Evolutionary conservation across 805 yeast genomes (phyloP).

Genomic region (Lipomyces anomalus): DNA sequence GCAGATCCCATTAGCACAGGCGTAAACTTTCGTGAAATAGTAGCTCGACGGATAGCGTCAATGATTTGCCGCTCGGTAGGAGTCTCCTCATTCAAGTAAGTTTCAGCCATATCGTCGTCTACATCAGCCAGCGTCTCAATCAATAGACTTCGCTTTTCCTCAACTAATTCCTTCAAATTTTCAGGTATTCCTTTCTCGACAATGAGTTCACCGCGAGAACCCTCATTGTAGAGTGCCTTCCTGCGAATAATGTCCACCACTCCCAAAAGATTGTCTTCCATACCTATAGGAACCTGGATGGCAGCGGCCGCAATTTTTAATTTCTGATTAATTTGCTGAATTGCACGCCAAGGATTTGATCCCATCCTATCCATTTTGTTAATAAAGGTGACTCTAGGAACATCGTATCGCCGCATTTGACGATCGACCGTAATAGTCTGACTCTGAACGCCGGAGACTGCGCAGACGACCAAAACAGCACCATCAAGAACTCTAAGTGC

Average conservation of each 20-base stretch:
- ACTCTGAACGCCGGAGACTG: conserved; percentile 96
- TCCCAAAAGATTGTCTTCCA: conserved; percentile 79
- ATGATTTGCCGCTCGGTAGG: conserved; percentile 81
- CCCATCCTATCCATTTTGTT: conserved; percentile 99
- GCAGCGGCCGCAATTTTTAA: conserved; percentile 95
- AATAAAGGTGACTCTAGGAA: conserved; percentile 92
- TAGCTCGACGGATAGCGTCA: conserved; percentile 86
- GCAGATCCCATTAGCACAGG: conserved; percentile 99
- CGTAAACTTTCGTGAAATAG: conserved; percentile 91
- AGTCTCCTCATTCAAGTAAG: conserved; percentile 81
- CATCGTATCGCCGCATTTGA: conserved; percentile 97
- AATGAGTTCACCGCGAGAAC: conserved; percentile 78
- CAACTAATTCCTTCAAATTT: conserved; percentile 73
- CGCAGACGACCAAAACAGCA: conserved; percentile 97
- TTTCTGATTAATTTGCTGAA: conserved; percentile 82
- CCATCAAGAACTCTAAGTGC: conserved; percentile 98
- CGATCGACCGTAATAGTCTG: conserved; percentile 98
- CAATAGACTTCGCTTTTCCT: conserved; percentile 78
- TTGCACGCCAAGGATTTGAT: conserved; percentile 91
- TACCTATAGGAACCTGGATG: conserved; percentile 95
- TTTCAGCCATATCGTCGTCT: conserved; percentile 94
- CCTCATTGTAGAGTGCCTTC: conserved; percentile 83
- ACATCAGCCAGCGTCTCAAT: conserved; percentile 96
- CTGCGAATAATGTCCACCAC: conserved; percentile 86
- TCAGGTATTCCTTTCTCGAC: conserved; percentile 62